These are phyloP conservation scores for Verticillium zaregamsianum DNA, from an alignment of 2,329 filamentous ascomycete genomes.

Conservation along the genomic window DNA sequence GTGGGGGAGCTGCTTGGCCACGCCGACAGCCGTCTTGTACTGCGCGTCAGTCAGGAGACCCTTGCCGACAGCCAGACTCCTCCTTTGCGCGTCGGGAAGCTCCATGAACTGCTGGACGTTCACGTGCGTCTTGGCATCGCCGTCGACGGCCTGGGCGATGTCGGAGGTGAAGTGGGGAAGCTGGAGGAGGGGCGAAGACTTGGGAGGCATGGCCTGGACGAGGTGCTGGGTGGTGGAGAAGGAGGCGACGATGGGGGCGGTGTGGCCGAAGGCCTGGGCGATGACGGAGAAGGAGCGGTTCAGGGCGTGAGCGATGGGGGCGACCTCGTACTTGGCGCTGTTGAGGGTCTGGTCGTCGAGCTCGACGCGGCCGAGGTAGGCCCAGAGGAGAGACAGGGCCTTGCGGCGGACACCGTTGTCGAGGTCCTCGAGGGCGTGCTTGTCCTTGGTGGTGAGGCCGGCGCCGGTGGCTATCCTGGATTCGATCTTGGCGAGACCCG, in stretches of 20 bases:
- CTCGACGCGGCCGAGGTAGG: conserved; percentile 85
- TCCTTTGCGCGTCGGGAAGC: conserved; percentile 69
- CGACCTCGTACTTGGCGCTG: conserved; percentile 83
- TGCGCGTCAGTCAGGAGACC: conserved; percentile 69
- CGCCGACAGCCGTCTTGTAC: conserved; percentile 69
- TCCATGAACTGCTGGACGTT: conserved; percentile 87
- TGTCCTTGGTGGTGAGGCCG: conserved; percentile 69
- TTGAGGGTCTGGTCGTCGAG: conserved; percentile 74
- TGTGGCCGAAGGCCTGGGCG: conserved; percentile 80
- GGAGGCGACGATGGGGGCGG: conserved; percentile 74
- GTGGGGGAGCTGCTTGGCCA: conserved; percentile 80
- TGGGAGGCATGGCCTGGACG: conserved; percentile 83
- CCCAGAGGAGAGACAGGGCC: conserved; percentile 86
- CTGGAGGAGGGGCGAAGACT: conserved; percentile 83
- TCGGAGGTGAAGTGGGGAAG: conserved; percentile 78
- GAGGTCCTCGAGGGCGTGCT: conserved; percentile 70
- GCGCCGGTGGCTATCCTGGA: conserved; percentile 65
- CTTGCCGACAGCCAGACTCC: conserved; percentile 64
- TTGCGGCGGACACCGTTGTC: conserved; percentile 81
- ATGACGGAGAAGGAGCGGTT: conserved; percentile 87
- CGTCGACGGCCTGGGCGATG: conserved; percentile 64
- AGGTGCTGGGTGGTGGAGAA: conserved; percentile 81
- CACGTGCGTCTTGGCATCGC: conserved; percentile 69
- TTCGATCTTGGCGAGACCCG: conserved; percentile 78
- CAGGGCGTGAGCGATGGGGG: conserved; percentile 78